Evolutionary conservation across 805 yeast genomes (phyloP), one percentile per base, ranked within the genome.

Genomic region (Kluyveromyces aestuarii): DNA sequence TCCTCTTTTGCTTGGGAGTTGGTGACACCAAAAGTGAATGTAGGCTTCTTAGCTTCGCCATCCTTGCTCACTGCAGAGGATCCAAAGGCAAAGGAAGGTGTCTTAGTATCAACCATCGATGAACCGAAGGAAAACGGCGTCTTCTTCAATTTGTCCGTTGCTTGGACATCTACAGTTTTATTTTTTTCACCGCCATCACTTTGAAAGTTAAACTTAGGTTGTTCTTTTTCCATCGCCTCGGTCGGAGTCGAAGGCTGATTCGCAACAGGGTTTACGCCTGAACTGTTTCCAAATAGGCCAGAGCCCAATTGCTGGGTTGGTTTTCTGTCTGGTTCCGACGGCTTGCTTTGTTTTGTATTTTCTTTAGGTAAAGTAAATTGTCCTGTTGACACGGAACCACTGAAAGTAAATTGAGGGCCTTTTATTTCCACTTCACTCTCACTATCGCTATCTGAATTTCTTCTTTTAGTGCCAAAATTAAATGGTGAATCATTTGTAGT

Each of bases 401-500:
- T 45, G 40, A 72, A 67, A 36, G 70, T 66, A 53, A 73, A 72
- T 25, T 64, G 57, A 42, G 75, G 76, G 14, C 75, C 75, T 40
- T 69, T 61, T 21, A 65, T 60, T 44, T 64, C 64, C 9, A 60
- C 51, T 14, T 59, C 64, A 45, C 68, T 63, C 36, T 64, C 66
- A 50, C 66, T 63, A 21, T 57, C 57, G 18, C 64, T 57, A 13
- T 58, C 57, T 16, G 56, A 54, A 2, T 54, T 54, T 39, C 47
- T 46, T 37, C 55, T 54, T 38, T 59, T 60, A 17, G 59, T 52
- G 30, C 68, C 63, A 49, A 79, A 73, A 27, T 72, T 69, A 61
- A 79, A 79, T 6, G 75, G 77, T n/a, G 80, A 71, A 48, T 72
- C 70, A 2, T 70, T 69, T 2, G 77, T 71, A 4, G 73, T 73